Evolutionary conservation across 2,329 filamentous ascomycete species (phyloP).

Genomic region (Didymellaceae sp.): DNA sequence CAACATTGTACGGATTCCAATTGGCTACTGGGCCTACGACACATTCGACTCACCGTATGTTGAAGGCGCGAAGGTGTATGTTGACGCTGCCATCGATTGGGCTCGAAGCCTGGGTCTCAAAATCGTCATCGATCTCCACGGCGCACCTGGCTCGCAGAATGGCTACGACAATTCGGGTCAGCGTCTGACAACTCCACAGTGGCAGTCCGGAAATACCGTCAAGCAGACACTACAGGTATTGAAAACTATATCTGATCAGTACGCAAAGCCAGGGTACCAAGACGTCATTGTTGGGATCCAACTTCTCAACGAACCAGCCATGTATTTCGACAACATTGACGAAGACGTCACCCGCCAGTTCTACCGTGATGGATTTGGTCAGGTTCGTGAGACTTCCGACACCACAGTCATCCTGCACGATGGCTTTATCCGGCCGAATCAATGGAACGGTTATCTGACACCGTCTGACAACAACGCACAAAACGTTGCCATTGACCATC

Average conservation of each 20-base stretch:
- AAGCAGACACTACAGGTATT: constrained; percentile 63
- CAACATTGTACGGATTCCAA: constrained; percentile 65
- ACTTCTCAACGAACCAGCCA: constrained; percentile 62
- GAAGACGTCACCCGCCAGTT: constrained; percentile 58
- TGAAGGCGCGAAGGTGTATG: constrained; percentile 58
- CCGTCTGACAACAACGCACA: constrained; percentile 57
- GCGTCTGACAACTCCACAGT: constrained; percentile 51
- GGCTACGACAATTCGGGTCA: constrained; percentile 69
- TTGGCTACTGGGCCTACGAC: constrained; percentile 67
- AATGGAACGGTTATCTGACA: constrained; percentile 68
- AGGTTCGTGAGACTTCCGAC: constrained; percentile 53
- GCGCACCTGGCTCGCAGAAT: constrained; percentile 64
- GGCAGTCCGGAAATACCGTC: constrained; percentile 57
- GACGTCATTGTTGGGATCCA: constrained; percentile 66
- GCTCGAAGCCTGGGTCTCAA: constrained; percentile 59
- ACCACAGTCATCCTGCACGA: constrained; percentile 65
- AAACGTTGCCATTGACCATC: constrained; percentile 69
- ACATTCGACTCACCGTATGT: constrained; percentile 59
- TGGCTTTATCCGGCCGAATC: constrained; percentile 59
- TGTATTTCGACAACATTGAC: constrained; percentile 54
- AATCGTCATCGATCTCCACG: constrained; percentile 66
- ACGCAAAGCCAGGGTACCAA: constrained; percentile 59
- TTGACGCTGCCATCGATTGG: constrained; percentile 65
- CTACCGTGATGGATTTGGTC: constrained; percentile 61
- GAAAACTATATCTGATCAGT: constrained; percentile 64